Evolutionary conservation across 768 basidiomycete species (phyloP), one percentile per base, ranked within the genome.

Genomic region (Trichaptum fuscoviolaceum): DNA sequence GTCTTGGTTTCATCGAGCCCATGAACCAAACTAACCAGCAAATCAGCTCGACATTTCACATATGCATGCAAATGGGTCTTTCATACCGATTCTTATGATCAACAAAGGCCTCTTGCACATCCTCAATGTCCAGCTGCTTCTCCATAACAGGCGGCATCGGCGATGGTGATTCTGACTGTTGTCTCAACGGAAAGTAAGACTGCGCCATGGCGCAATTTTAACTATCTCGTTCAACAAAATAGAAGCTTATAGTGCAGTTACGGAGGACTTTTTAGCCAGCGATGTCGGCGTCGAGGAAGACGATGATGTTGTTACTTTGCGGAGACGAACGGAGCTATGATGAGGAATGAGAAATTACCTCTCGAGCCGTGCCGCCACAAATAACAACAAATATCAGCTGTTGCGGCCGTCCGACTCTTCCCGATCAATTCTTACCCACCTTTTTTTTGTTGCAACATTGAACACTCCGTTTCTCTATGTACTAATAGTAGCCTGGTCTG

Each of bases 31-130:
- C 93, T 94, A 69, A 27, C 72, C 71, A 27, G 35, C 57, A 52
- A 20, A 34, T 52, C 58, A 57, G 59, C 42, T 20, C 20, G 42
- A 52, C 15, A 52, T 20, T 52, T 52, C 20, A 52, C 12, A 61
- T 25, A 61, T 17, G 1, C 59, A 61, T 25, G 24, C 24, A 61
- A 2, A 12, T 2, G 23, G 4, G 12, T 15, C 15, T 20, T 25
- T 5, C 87, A 70, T 71, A 92, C 94, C 86, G 81, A 73, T 93
- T 86, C 76, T 89, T 91, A 70, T 87, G 85, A 71, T 86, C 85
- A 70, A 92, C 79, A 75, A 90, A 94, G 5, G 83, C 86, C 74
- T 88, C 87, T 77, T 93, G 89, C 58, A 89, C 85, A 75, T 91
- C 90, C 71, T 91, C 90, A 20, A 81, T 84, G 75, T 82, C 85